Base-by-base conservation (phyloP, 768 basidiomycete species). In the Lentinula raphanica region DNA sequence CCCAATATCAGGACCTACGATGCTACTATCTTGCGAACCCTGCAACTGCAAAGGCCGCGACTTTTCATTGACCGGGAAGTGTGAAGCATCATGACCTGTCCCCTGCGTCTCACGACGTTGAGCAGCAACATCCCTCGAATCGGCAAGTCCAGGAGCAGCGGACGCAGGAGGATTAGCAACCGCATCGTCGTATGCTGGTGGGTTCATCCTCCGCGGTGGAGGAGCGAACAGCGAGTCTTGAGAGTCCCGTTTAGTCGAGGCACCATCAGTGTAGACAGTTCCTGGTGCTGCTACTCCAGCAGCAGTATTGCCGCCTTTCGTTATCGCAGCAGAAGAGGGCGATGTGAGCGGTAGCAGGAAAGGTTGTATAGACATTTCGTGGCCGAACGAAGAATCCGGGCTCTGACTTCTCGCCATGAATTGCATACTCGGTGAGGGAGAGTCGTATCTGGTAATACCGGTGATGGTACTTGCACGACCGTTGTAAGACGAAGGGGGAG, bases 381-480 rank as follows among this genome's bases (percentile, higher is more conserved):
- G 19, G 15, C 32, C 36, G 13, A 50, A 50, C 29, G 49, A 31
- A 13, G 49, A 21, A 46, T 56, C 54, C 2, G 54, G 54, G 17
- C 54, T 46, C 23, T 53, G 51, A 21, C 51, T 53, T 8, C 51
- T 32, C 2, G 40, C 42, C 39, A 56, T 32, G 25, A 31, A 45
- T 17, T 56, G 54, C 39, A 56, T 46, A 32, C 54, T 56, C 3
- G 54, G 42, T 12, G 54, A 44, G 3, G 54, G 54, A 11, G 54
- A 56, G 19, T 35, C 42, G n/a, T 56, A 56, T 5, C 54, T 19
- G 15, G 51, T 36, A 8, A 53, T 50, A 2, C 40, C 40, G 6
- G 40, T 48, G 9, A 53, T 53, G 7, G 51, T 53, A 25, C 51
- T 53, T 6, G 51, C 51, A 12, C 36, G 35, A 36, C 21, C 51